phyloP scores from a whole-genome alignment of 495 filamentous ascomycete species.

The Penicillium arizonense region DNA sequence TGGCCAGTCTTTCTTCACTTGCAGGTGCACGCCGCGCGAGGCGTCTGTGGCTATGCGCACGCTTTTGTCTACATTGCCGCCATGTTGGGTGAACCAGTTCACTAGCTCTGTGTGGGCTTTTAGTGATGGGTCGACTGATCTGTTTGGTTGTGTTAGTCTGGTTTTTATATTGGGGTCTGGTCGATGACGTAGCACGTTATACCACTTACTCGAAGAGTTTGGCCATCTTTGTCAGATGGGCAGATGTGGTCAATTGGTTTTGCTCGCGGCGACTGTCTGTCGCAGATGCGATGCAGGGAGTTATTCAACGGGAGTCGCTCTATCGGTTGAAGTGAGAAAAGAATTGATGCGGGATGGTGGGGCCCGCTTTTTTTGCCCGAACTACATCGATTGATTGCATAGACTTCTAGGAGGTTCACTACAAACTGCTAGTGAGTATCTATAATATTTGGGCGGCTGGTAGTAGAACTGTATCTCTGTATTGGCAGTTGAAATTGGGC shows the following conservation, averaged over 20 bases:
- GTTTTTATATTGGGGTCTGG: background rate
- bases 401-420: too few species aligned
- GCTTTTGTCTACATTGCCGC: conserved; percentile 40
- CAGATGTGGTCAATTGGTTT: background rate
- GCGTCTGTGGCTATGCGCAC: conserved; percentile 41
- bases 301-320: background rate
- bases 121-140: conserved; percentile 16
- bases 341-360: conserved; percentile 11
- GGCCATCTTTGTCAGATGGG: background rate
- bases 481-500: too few species aligned
- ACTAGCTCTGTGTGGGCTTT: conserved; percentile 32
- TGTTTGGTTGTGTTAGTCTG: conserved; percentile 12
- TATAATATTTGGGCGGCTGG: too few species aligned
- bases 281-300: background rate
- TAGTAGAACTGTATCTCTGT: too few species aligned
- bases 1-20: conserved; percentile 33
- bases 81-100: conserved; percentile 42
- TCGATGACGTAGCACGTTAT: background rate
- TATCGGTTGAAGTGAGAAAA: conserved; percentile 4
- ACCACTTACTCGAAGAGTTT: conserved; percentile 1
- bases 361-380: conserved; percentile 7
- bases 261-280: background rate
- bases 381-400: too few species aligned
- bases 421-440: too few species aligned
- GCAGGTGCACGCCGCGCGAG: conserved; percentile 45